Evolutionary conservation across 1,139 yeast genomes (phyloP), one percentile per base, ranked within the genome.

Genomic region (Candida sanyaensis): DNA sequence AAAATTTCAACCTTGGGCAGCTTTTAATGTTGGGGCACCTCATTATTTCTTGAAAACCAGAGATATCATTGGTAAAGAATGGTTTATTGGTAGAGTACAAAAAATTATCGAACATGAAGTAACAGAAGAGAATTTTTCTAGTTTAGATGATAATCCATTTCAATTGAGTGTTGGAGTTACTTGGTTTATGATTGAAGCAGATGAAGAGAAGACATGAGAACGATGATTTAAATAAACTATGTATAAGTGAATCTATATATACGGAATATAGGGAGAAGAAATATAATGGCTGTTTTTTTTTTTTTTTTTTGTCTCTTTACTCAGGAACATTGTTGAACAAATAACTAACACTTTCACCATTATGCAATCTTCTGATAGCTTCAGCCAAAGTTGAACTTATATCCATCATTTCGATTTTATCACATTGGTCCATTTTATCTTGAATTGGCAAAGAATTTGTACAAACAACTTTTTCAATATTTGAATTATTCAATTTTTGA

Each of bases 361-460:
- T 92, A 71, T 93, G 99, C 63, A 93, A 79, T 64, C 99, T 86
- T 72, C 99, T 86, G 53, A 93, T 88, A 50, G 96, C 88, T 73
- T 93, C 99, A n/a, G 98, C 98, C 51, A 93, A 72, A 13, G 90
- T 95, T 29, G 96, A 87, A 55, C 93, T 83, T 49, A 93, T 83
- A 68, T 93, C 99, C 55, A 93, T 82, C 30, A 85, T 81, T 56
- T 86, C 91, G 59, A 93, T 74, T 62, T 86, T 88, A 37, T 88
- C 83, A 64, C 97, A 91, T 47, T 69, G 64, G 45, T 69, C 66
- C 63, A 84, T 73, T 65, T 89, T 88, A 50, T 87, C 90, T 59
- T 87, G 91, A 53, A 90, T 83, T 24, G 99, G 99, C 55, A 93
- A 95, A 5, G 97, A 88, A 67, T 93, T 93, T 12, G 99, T 92